Evolutionary conservation across 2,329 filamentous ascomycete genomes (phyloP).

Genomic region (Clonostachys solani): DNA sequence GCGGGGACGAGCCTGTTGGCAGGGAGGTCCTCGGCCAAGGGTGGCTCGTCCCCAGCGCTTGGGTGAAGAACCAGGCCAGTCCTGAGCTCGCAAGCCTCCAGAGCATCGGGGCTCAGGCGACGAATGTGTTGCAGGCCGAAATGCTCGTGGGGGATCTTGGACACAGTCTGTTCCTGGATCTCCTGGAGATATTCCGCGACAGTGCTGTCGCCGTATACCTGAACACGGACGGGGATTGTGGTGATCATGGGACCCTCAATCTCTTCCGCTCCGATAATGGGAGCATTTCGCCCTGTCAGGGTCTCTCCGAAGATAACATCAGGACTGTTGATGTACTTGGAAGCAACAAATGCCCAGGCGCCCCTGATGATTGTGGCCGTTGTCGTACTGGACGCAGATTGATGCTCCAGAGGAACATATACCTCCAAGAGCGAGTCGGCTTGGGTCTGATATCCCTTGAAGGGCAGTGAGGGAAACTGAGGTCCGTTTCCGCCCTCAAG

Average conservation of each 20-base stretch:
- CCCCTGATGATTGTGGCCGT: constrained; percentile 53
- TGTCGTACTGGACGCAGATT: constrained; percentile 35
- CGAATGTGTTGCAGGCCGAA: constrained; percentile 57
- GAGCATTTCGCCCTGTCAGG: constrained; percentile 49
- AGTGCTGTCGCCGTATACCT: constrained; percentile 31
- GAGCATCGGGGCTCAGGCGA: constrained; percentile 46
- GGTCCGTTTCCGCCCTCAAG: constrained; percentile 36
- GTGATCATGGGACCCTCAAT: constrained; percentile 60
- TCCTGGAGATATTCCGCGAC: constrained; percentile 48
- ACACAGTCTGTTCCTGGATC: constrained; percentile 51
- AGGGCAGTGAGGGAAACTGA: constrained; percentile 44
- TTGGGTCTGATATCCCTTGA: constrained; percentile 39
- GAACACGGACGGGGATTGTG: constrained; percentile 51
- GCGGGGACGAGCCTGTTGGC: constrained; percentile 50
- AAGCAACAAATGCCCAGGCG: constrained; percentile 53
- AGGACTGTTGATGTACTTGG: constrained; percentile 43
- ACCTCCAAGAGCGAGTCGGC: constrained; percentile 50
- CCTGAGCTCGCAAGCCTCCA: constrained; percentile 50
- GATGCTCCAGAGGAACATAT: constrained; percentile 34
- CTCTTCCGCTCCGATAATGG: constrained; percentile 41
- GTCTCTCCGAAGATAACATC: constrained; percentile 58
- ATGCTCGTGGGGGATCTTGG: constrained; percentile 62
- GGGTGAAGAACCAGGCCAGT: constrained; percentile 52
- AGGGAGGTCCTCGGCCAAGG: constrained; percentile 23
- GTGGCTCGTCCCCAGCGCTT: constrained; percentile 20